Evolutionary conservation across 139 green algal genomes (phyloP), one percentile per base, ranked within the genome.

Genomic region (Medakamo hakoo): DNA sequence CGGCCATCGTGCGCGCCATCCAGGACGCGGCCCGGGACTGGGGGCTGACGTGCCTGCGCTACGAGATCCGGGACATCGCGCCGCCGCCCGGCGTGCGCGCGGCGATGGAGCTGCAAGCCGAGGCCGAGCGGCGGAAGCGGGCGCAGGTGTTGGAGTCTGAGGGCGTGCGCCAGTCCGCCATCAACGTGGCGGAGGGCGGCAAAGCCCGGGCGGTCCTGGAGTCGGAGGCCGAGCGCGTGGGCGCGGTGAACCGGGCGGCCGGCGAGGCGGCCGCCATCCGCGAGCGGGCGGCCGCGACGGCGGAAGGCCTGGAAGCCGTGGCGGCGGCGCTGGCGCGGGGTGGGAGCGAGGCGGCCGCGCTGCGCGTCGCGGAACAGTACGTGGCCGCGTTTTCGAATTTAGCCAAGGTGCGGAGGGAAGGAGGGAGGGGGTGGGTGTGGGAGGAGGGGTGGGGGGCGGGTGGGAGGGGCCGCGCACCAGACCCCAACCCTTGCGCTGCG

Each of bases 51-150:
- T 96, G 84, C 80, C 77, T 95, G 73, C 71, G 77, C 55, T 92
- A 92, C 67, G 83, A 94, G 66, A 96, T 96, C 69, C 76, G 84
- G 27, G 92, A 98, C 79, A 98, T 98, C 71, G 73, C 81, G 16
- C 89, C 92, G 1, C 92, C 92, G 1, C 63, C 75, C 3, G 73
- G 77, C 9, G 90, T 95, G 48, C 74, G 80, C 2, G 70, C 69
- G 22, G 89, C 88, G 16, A 95, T 97, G 90, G 90, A 97, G 74
- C 76, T 96, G 52, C 90, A 97, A 76, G 92, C 92, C 1, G 92
- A 97, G 78, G 92, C 91, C 23, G 92, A 98, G 80, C 76, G 92
- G 1, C 81, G 86, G 49, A 96, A 97, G 76, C 81, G 92, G 19
- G 92, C 92, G 1, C 73, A 76, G 64, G 78, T 82, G 40, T 60